These are phyloP conservation scores for Exophiala calicioides DNA, from an alignment of 2,329 filamentous ascomycete genomes.

Conservation along the genomic window DNA sequence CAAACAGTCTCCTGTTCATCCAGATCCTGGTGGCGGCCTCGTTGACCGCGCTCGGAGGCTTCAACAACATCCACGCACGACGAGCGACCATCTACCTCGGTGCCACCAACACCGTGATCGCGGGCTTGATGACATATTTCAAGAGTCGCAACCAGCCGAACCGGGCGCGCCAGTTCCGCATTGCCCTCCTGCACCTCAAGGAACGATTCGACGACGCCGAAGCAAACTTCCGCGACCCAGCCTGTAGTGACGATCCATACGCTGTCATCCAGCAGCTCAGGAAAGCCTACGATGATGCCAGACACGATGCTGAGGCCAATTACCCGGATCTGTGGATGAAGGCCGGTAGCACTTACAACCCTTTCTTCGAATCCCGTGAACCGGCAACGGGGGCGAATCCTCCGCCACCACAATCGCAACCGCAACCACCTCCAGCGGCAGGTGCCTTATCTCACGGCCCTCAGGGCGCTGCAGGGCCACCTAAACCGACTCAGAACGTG, in stretches of 20 bases:
- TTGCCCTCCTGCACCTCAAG: constrained; percentile 13
- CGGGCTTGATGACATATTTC: constrained; percentile 21
- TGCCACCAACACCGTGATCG: constrained; percentile 22
- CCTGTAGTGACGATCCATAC: constrained; percentile 3
- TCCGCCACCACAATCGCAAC: not conserved
- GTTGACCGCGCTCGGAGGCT: constrained; percentile 17
- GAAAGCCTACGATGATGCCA: constrained; percentile 11
- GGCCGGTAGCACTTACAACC: constrained; percentile 1
- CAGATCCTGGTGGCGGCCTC: constrained; percentile 19
- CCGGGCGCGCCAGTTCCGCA: constrained; percentile 20
- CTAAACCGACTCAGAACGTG: too few species aligned
- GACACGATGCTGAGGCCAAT: constrained; percentile 17
- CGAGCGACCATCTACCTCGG: constrained; percentile 19
- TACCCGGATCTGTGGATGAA: constrained; percentile 23
- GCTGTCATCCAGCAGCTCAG: constrained; percentile 12
- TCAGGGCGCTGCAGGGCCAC: too few species aligned
- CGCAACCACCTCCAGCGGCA: not conserved
- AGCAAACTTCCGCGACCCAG: constrained; percentile 15
- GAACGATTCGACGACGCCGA: constrained; percentile 20
- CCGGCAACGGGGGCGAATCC: not conserved
- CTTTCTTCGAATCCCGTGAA: not conserved
- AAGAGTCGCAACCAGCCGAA: constrained; percentile 24
- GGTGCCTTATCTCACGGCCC: too few species aligned
- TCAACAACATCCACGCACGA: constrained; percentile 14
- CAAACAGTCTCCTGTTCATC: constrained; percentile 18